Percentiles rank a stretch among this genome's conserved stretches.
Evolutionary conservation across 495 filamentous ascomycete genomes (phyloP).

Genomic region (Mytilinidion resinicola): DNA sequence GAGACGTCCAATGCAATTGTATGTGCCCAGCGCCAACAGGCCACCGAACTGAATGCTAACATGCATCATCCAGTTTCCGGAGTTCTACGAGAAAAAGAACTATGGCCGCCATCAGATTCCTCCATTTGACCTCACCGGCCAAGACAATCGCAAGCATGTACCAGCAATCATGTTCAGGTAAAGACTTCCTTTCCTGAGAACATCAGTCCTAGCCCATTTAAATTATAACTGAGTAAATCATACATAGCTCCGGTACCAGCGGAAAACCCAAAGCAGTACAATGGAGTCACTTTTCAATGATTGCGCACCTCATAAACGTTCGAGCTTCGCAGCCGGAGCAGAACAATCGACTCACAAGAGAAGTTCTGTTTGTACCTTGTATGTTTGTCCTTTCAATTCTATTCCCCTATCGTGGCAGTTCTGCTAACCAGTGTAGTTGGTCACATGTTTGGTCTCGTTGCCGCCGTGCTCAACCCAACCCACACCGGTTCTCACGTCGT

Average conservation of each 20-base stretch:
- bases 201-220: too few species aligned
- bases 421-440: neutral
- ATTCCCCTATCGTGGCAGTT: too few species aligned
- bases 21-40: too few species aligned
- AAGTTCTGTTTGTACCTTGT: conserved; percentile 17
- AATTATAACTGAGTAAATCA: too few species aligned
- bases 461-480: neutral
- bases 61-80: neutral
- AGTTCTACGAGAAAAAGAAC: neutral
- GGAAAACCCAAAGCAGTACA: conserved; percentile 20
- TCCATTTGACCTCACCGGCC: conserved; percentile 5
- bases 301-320: conserved; percentile 8
- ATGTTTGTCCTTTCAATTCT: too few species aligned
- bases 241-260: conserved; percentile 18
- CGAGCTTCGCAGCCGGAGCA: conserved; percentile 5
- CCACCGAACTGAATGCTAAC: too few species aligned
- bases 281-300: conserved; percentile 11
- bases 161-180: conserved; percentile 14
- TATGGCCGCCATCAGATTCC: conserved; percentile 7
- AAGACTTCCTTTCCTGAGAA: too few species aligned
- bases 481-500: neutral
- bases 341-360: conserved; percentile 7
- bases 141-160: conserved; percentile 2
- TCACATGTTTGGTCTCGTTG: neutral
- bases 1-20: too few species aligned